Base-by-base conservation (phyloP, 148 eudicot genomes). In the Vaccinium vitisidaea region DNA sequence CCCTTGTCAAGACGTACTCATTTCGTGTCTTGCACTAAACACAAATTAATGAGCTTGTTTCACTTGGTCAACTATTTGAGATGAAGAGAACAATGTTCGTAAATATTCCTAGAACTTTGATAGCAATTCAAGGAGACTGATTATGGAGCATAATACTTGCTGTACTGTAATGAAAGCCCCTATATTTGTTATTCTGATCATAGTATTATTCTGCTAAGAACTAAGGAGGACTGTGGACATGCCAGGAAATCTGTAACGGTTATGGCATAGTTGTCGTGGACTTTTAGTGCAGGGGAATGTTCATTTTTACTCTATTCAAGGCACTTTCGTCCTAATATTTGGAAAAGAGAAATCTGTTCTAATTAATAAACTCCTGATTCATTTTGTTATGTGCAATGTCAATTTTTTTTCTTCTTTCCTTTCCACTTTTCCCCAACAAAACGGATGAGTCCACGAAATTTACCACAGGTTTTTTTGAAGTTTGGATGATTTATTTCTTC, bases 401-500 rank as follows among this genome's bases (percentile, higher is more conserved):
- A 69, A 50, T 82, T 82, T 6, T 1, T 69, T 65, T 48, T 18
- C 5, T 4, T 4, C 18, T 14, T 56, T 80, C 6, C 12, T 3
- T 16, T 53, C 50, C 27, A 13, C 14, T 23, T 75, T 48, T 36
- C 36, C 25, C 83, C 39, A 71, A 55, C 30, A 18, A 48, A 52
- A 48, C 32, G 43, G 23, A 13, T 14, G 59, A 84, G 6, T 39
- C 30, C 53, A 79, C 15, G 30, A 69, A 65, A 19, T 48, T 79
- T 43, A n/a, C 58, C 27, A 5, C 39, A 6, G 55, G n/a, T 52
- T 50, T 32, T 49, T 0, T 25, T 23, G 67, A 75, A 36, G 39
- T 71, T 30, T 71, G 80, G 87, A 81, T 56, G 48, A 4, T 85
- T 48, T 30, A 30, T 49, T 79, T 86, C 77, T 58, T 78, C 10